Conservation (phyloP, 768 basidiomycete genomes). For the Lactifluus pinguis region DNA sequence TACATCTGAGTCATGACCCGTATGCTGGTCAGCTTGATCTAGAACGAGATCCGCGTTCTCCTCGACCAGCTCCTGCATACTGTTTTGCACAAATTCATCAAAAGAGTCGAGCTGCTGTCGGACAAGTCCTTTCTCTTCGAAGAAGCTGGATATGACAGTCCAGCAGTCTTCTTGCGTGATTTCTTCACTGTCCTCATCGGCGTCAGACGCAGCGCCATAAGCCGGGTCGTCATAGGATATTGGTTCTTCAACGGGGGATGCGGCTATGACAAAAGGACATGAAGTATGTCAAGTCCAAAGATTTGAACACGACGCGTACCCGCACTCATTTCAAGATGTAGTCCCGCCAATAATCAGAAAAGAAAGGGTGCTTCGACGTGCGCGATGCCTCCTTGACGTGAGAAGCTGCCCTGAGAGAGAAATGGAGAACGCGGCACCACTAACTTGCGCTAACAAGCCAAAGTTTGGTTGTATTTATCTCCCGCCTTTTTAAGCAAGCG, state of each 20-base stretch:
- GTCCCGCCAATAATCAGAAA: constrained; percentile 19
- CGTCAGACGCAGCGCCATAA: constrained; percentile 43
- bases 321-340: constrained; percentile 16
- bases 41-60: constrained; percentile 93
- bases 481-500: not conserved
- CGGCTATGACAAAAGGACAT: constrained; percentile 16
- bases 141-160: constrained; percentile 94
- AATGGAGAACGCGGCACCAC: not conserved
- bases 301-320: constrained; percentile 17
- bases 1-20: constrained; percentile 70
- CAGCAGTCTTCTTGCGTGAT: constrained; percentile 92
- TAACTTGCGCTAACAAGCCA: not conserved
- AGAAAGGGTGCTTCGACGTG: not conserved
- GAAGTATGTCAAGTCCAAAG: constrained; percentile 3
- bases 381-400: not conserved
- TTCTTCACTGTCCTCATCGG: constrained; percentile 55
- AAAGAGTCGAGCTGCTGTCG: constrained; percentile 97
- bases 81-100: constrained; percentile 98
- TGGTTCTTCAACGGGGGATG: constrained; percentile 13
- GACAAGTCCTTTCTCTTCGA: constrained; percentile 95
- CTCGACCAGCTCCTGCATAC: constrained; percentile 98
- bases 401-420: not conserved
- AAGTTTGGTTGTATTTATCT: not conserved
- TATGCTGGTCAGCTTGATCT: constrained; percentile 94
- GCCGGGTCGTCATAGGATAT: constrained; percentile 46